phyloP scores from a whole-genome alignment of 23 red algal species.

The Gracilariopsis chorda region DNA sequence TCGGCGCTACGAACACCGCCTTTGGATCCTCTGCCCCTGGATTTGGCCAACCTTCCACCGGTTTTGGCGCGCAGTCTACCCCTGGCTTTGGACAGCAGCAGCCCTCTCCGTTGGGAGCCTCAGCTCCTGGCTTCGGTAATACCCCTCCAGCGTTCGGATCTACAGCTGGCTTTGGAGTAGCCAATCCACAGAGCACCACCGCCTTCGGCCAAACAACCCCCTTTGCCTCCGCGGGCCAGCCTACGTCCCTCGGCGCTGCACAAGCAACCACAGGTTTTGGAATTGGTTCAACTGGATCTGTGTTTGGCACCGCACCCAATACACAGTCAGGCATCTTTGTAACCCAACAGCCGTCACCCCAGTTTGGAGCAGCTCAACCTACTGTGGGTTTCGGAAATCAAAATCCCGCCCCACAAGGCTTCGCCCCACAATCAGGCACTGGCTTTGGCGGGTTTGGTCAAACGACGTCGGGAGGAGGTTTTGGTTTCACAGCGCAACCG shows the following conservation, averaged over 20 bases:
- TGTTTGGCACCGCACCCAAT: neutral
- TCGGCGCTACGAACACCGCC: neutral
- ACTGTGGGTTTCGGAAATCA: neutral
- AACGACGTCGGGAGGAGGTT: neutral
- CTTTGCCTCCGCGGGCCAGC: neutral
- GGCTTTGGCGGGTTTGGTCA: neutral
- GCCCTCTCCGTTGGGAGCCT: slow-evolving; percentile 3
- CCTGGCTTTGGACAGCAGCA: neutral
- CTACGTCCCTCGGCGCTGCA: neutral
- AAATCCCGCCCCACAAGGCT: neutral
- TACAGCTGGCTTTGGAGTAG: neutral
- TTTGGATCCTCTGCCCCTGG: neutral
- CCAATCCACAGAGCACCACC: neutral
- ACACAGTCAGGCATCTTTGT: neutral
- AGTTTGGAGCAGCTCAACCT: neutral
- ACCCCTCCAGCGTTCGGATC: neutral
- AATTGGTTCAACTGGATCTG: neutral
- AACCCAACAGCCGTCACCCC: neutral
- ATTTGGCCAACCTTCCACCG: slow-evolving; percentile 41
- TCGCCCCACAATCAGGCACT: neutral
- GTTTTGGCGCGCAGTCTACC: slow-evolving; percentile 8
- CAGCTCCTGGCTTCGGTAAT: neutral
- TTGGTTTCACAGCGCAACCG: neutral
- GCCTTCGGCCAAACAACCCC: neutral
- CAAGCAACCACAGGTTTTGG: neutral